A percentile compares a stretch with the other conserved stretches of the same genome.
These are phyloP conservation scores for Lachnellula occidentalis DNA, from an alignment of 2,329 filamentous ascomycete species.

Conservation along the genomic window DNA sequence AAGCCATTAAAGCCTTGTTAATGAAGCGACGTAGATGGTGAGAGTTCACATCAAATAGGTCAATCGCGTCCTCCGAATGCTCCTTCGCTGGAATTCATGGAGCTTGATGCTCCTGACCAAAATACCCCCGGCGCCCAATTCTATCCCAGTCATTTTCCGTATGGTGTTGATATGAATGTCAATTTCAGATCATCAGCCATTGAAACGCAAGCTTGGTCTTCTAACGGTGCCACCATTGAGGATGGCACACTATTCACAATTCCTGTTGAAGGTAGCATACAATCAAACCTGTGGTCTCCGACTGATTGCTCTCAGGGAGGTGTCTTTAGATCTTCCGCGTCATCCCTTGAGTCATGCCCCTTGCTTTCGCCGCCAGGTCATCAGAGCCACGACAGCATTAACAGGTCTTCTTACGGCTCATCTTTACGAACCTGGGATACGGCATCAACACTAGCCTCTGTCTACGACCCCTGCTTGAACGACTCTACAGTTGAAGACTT, in stretches of 20 bases:
- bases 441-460: constrained; percentile 10
- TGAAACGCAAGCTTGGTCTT: background rate
- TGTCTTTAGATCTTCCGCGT: background rate
- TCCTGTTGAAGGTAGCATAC: background rate
- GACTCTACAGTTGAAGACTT: constrained; percentile 2
- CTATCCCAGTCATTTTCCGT: background rate
- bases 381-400: background rate
- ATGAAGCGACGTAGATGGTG: background rate
- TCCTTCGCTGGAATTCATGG: background rate
- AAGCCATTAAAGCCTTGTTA: background rate
- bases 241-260: background rate
- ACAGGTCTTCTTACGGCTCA: constrained; percentile 13
- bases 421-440: constrained; percentile 15
- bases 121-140: background rate
- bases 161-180: background rate
- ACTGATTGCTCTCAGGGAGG: background rate
- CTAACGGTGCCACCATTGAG: background rate
- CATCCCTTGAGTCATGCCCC: constrained; percentile 9
- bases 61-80: background rate
- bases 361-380: constrained; percentile 6
- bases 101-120: background rate
- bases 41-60: background rate
- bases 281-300: background rate
- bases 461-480: constrained; percentile 3
- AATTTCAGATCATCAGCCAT: background rate